Conservation (phyloP, 257 asterid species). For the Solanum bulbocastanum region DNA sequence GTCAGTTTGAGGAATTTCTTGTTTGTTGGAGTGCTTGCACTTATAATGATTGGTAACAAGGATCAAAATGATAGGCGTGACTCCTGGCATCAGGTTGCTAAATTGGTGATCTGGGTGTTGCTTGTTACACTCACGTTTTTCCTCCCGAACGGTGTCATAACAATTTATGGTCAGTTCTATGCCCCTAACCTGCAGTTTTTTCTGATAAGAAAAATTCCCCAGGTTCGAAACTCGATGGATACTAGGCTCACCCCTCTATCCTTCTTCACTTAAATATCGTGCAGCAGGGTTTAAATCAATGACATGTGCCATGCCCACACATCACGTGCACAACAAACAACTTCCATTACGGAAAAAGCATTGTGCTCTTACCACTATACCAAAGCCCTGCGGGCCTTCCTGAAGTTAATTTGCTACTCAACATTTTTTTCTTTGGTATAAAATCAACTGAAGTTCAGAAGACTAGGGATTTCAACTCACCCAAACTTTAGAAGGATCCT, state of each 20-base stretch:
- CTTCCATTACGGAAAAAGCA: background rate
- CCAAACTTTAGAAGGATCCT: background rate
- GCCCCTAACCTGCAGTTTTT: background rate
- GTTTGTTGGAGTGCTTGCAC: slow-evolving; percentile 71
- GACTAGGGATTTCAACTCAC: background rate
- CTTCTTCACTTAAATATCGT: too few relatives aligned
- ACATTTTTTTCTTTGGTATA: background rate
- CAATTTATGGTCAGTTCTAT: slow-evolving; percentile 51
- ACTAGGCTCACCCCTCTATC: background rate
- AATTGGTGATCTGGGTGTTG: slow-evolving; percentile 74
- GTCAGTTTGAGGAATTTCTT: slow-evolving; percentile 92
- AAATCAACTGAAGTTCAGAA: background rate
- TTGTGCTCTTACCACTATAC: background rate
- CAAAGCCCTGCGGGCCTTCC: background rate
- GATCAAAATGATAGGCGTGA: slow-evolving; percentile 93
- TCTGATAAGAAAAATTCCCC: background rate
- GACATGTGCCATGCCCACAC: background rate
- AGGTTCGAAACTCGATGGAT: background rate
- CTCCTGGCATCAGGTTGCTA: slow-evolving; percentile 71
- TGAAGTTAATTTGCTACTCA: background rate
- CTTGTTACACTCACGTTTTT: slow-evolving; percentile 74
- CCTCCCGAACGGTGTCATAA: too few relatives aligned
- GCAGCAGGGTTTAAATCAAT: background rate
- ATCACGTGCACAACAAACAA: background rate
- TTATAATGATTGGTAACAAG: slow-evolving; percentile 83